Base-by-base conservation (phyloP, 2,329 filamentous ascomycete genomes). In the Colletotrichum lupini region DNA sequence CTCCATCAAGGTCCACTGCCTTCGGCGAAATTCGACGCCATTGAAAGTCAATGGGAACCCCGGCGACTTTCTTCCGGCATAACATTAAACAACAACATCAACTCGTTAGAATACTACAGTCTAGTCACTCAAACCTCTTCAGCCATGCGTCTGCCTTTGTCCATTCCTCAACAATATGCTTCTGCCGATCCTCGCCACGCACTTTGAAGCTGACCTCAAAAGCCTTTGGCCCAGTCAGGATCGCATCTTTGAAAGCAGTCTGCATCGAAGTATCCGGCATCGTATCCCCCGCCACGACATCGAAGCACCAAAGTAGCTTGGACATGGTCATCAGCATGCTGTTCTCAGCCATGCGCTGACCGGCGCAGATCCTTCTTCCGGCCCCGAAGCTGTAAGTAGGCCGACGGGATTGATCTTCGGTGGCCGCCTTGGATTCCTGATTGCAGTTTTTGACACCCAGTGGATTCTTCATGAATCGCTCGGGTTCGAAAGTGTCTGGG, bases 231-330 rank as follows among this genome's bases (percentile, higher is more conserved):
- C 62, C 62, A 9, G 62, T 65, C 22, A 65, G 62, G 9, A 65
- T 65, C 2, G 62, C 62, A 16, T 65, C 62, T 14, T 65, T 65
- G 32, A 65, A 65, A 24, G 49, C 65, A 9, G 56, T 60, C 26
- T 68, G 65, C 7, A 61, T 26, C 1, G n/a, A 32, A 9, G 64
- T 57, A 5, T 46, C 49, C 49, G 49, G 62, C 49, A 19, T 30
- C 22, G 30, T 70, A 28, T 68, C 68, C 11, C 75, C 76, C 2
- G 78, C 73, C n/a, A 75, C 73, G 62, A 84, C 77, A 6, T 84
- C 79, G 65, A 88, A 87, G 1, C 83, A 85, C 88, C 88, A 90
- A 0, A 90, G 74, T 3, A 85, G 66, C 68, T 84, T 83, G 3
- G 84, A 78, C 61, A 84, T 78, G 8, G 78, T 78, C 9, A 83